Evolutionary conservation across 306 rosid species (phyloP).

Genomic region (Alnus rubra): DNA sequence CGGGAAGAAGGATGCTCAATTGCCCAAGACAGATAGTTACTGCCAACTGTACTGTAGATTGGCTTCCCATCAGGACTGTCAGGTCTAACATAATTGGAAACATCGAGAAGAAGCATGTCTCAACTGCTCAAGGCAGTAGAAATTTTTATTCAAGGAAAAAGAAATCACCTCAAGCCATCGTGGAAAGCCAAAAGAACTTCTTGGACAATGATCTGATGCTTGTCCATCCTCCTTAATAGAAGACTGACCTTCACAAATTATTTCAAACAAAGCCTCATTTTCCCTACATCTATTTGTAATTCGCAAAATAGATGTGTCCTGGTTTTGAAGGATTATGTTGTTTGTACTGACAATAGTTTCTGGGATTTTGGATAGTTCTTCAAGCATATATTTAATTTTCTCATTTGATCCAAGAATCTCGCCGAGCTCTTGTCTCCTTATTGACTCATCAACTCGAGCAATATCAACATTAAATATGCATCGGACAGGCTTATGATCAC

Average conservation of each 20-base stretch:
- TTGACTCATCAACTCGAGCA: slow-evolving; percentile 89
- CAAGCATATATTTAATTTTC: slow-evolving; percentile 54
- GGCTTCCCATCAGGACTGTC: neutral
- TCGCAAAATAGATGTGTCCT: slow-evolving; percentile 82
- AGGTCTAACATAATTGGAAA: neutral
- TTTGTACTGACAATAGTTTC: slow-evolving; percentile 92
- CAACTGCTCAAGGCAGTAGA: neutral
- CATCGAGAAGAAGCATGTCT: neutral
- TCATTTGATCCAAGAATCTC: slow-evolving; percentile 73
- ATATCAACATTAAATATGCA: slow-evolving; percentile 77
- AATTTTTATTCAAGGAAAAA: slow-evolving; percentile 27
- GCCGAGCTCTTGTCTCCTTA: slow-evolving; percentile 87
- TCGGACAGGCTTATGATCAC: slow-evolving; percentile 98
- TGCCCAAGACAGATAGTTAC: neutral
- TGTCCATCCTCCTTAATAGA: slow-evolving; percentile 53
- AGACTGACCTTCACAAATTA: slow-evolving; percentile 77
- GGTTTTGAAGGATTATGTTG: slow-evolving; percentile 89
- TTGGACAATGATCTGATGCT: slow-evolving; percentile 52
- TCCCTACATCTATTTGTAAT: slow-evolving; percentile 72
- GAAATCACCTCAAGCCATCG: slow-evolving; percentile 91
- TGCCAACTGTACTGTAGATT: no score
- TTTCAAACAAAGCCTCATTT: slow-evolving; percentile 67
- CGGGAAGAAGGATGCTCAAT: neutral
- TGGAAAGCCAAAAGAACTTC: slow-evolving; percentile 90
- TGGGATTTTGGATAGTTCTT: slow-evolving; percentile 70